Evolutionary conservation across 1,284 basidiomycete species (phyloP).

Genomic region (Cyathus olla): DNA sequence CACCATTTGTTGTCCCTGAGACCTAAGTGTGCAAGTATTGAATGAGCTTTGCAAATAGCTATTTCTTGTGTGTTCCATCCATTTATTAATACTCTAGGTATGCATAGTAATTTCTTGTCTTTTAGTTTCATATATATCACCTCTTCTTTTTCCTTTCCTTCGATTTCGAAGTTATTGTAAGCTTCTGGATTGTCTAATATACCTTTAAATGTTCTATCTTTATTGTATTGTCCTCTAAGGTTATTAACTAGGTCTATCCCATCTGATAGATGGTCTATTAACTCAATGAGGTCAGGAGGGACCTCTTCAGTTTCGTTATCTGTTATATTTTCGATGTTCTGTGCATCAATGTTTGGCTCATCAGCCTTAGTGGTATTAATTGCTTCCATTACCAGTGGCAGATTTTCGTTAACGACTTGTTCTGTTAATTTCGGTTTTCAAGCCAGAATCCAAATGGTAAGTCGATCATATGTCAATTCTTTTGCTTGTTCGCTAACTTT

Average conservation of each 20-base stretch:
- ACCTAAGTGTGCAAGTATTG: constrained; percentile 39
- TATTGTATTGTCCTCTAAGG: constrained; percentile 19
- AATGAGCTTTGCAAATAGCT: constrained; percentile 37
- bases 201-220: constrained; percentile 30
- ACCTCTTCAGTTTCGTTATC: no score
- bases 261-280: constrained; percentile 1
- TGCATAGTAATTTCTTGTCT: constrained; percentile 33
- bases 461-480: no score
- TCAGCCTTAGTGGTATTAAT: no score
- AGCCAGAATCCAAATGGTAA: no score
- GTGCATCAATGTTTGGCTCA: no score
- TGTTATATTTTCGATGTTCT: no score
- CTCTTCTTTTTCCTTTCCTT: no score
- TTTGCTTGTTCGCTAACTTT: no score
- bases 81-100: constrained; percentile 27
- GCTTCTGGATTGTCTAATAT: constrained; percentile 29
- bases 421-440: no score
- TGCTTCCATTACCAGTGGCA: no score
- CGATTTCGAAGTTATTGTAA: constrained; percentile 36
- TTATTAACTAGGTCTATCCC: constrained; percentile 14
- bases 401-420: no score
- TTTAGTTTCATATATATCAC: constrained; percentile 32
- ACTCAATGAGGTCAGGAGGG: no score
- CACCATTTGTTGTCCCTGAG: constrained; percentile 41
- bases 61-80: constrained; percentile 25